phyloP scores from a whole-genome alignment of 108 stramenopile genomes.

The Nannochloropsis gaditana region DNA sequence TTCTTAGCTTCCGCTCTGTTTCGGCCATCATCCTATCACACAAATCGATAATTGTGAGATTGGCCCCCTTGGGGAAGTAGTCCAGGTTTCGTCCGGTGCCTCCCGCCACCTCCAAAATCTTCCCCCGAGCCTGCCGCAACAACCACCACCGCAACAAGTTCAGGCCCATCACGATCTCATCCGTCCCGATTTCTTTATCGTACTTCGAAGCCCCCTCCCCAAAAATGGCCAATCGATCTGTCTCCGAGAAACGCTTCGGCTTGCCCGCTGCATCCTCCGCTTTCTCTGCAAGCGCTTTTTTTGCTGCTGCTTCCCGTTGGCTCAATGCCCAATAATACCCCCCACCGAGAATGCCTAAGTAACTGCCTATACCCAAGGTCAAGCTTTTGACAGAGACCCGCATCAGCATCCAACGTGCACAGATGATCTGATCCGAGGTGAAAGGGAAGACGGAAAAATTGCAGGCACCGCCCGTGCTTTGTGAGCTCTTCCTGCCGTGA shows the following conservation, averaged over 20 bases:
- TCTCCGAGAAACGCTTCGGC: constrained; percentile 10
- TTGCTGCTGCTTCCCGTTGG: not conserved
- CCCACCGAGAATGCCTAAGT: not conserved
- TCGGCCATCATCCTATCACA: not conserved
- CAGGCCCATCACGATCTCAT: not conserved
- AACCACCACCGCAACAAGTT: constrained; percentile 15
- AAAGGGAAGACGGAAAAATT: too few species aligned
- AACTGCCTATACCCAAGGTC: not conserved
- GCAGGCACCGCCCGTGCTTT: too few species aligned
- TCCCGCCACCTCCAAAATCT: constrained; percentile 8
- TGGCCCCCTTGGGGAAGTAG: not conserved
- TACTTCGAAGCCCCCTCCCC: not conserved
- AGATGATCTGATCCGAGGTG: too few species aligned
- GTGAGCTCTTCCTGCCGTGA: too few species aligned
- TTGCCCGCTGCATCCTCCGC: constrained; percentile 1
- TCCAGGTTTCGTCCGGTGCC: constrained; percentile 5
- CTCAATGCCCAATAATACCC: constrained; percentile 3
- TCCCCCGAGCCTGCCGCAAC: not conserved
- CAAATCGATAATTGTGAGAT: constrained; percentile 14
- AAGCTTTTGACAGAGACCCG: constrained; percentile 9
- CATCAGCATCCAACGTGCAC: not conserved
- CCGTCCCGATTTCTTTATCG: not conserved
- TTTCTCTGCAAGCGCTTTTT: not conserved
- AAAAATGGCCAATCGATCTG: not conserved
- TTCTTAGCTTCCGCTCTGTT: not conserved